A percentile compares a stretch with the other conserved stretches of the same genome.
Evolutionary conservation across 2,329 filamentous ascomycete species (phyloP).

Genomic region (Colletotrichum sp.): DNA sequence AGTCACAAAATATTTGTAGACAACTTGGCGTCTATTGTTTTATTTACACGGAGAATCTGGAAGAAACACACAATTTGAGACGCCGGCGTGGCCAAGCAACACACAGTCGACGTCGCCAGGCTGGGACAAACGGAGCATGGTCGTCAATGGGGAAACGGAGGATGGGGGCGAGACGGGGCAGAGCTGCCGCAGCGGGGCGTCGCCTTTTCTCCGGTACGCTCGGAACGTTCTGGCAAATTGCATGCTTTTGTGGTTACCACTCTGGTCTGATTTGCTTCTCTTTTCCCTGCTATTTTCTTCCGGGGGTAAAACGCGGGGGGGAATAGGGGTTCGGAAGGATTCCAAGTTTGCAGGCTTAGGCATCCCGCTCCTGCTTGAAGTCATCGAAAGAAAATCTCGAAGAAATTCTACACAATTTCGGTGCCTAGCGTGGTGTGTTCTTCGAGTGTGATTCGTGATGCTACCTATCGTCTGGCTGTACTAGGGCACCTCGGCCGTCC

Average conservation of each 20-base stretch:
- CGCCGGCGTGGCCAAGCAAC: background rate
- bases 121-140: background rate
- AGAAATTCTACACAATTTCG: background rate
- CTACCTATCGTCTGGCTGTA: background rate
- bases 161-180: background rate
- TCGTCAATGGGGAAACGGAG: background rate
- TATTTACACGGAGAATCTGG: background rate
- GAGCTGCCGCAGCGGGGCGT: background rate
- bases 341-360: background rate
- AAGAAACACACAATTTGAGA: background rate
- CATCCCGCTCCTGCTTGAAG: background rate
- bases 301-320: background rate
- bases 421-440: background rate
- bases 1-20: slow-evolving; percentile 9
- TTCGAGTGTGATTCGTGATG: background rate
- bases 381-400: background rate
- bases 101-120: background rate
- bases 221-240: background rate
- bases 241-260: background rate
- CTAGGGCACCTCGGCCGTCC: background rate
- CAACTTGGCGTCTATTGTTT: slow-evolving; percentile 6
- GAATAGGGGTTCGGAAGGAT: background rate
- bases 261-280: background rate
- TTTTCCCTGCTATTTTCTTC: background rate
- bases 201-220: background rate